A percentile compares a stretch with the other conserved stretches of the same genome.
phyloP scores from a whole-genome alignment of 805 yeast species.

The Candida multigemmis region DNA sequence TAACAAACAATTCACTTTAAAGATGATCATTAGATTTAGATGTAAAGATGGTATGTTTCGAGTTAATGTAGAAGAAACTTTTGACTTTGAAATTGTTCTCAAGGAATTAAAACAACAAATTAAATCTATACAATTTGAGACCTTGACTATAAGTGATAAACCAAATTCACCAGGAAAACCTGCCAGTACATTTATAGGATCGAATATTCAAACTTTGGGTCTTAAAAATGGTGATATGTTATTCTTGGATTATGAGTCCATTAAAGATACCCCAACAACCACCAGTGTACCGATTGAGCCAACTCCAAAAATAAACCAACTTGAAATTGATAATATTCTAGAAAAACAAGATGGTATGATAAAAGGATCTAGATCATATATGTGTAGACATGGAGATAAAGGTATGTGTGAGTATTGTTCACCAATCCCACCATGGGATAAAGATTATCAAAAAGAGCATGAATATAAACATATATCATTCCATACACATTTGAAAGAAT shows the following conservation, averaged over 20 bases:
- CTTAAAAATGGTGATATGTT: conserved; percentile 54
- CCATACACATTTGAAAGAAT: conserved; percentile 70
- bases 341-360: conserved; percentile 69
- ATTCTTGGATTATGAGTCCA: conserved; percentile 29
- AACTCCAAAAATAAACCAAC: conserved; percentile 33
- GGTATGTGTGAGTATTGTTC: conserved; percentile 99
- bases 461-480: conserved; percentile 83
- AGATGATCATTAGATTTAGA: conserved; percentile 61
- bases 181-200: conserved; percentile 26
- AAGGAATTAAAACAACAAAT: conserved; percentile 25
- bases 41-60: conserved; percentile 80
- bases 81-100: conserved; percentile 36
- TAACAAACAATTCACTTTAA: too few species aligned
- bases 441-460: conserved; percentile 60
- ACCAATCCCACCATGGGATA: conserved; percentile 94
- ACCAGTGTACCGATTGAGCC: conserved; percentile 2
- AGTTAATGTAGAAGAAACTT: conserved; percentile 38
- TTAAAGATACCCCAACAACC: conserved; percentile 1
- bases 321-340: conserved; percentile 56
- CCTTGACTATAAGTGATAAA: conserved; percentile 31
- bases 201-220: conserved; percentile 33
- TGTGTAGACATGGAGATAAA: conserved; percentile 82
- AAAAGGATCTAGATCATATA: conserved; percentile 44
- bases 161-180: conserved; percentile 38
- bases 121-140: conserved; percentile 7